Percentiles rank a stretch among this genome's conserved stretches.
phyloP scores from a whole-genome alignment of 202 grass and related monocot genomes.

The Zizania palustris region DNA sequence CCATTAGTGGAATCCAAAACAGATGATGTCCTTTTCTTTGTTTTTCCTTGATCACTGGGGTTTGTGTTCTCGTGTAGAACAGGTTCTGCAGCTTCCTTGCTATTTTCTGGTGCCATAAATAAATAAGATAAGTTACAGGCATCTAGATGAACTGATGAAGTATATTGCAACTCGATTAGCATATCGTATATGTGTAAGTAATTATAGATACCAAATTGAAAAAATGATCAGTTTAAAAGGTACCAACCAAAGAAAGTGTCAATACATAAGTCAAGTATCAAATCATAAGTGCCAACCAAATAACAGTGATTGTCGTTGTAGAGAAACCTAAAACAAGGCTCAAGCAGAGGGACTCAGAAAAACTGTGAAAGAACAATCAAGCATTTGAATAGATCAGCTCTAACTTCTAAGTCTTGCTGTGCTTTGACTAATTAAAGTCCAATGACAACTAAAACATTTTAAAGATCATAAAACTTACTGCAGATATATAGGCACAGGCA shows the following conservation, averaged over 20 bases:
- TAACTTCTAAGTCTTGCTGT: not conserved
- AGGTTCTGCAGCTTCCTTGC: conserved; percentile 13
- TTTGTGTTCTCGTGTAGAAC: conserved; percentile 43
- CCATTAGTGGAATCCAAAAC: conserved; percentile 55
- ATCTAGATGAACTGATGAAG: conserved; percentile 13
- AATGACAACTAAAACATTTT: conserved; percentile 19
- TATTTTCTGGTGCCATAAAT: conserved; percentile 43
- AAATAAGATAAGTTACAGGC: conserved; percentile 36
- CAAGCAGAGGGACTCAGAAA: not conserved
- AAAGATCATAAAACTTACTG: not conserved
- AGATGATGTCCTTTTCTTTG: conserved; percentile 64
- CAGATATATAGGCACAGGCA: not conserved
- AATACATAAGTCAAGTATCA: no score
- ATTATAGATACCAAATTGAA: not conserved
- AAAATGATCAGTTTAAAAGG: not conserved
- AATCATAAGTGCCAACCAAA: no score
- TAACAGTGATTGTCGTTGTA: not conserved
- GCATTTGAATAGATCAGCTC: not conserved
- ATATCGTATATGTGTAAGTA: conserved; percentile 15
- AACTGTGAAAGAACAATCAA: conserved; percentile 2
- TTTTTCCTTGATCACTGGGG: conserved; percentile 38
- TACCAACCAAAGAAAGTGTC: no score
- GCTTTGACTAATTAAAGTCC: not conserved
- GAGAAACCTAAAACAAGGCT: conserved; percentile 21
- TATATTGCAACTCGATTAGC: conserved; percentile 2